Conservation (phyloP, 1,139 yeast genomes). For the Candida sp. region DNA sequence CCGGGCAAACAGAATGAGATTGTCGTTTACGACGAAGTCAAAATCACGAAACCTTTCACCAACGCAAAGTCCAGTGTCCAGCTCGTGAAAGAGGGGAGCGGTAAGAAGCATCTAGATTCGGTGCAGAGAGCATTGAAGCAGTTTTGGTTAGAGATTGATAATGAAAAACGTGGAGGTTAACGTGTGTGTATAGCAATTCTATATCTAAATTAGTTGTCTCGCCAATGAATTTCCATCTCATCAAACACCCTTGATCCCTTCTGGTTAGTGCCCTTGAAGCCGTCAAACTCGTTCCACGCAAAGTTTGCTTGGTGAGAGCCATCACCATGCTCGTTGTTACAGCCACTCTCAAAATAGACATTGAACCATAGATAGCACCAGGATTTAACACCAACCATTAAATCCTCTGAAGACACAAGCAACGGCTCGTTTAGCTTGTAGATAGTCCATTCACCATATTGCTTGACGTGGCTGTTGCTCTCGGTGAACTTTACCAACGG, state of each 20-base stretch:
- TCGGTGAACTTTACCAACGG: conserved; percentile 1
- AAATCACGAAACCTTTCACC: conserved; percentile 32
- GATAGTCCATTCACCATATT: background rate
- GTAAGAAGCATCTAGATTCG: conserved; percentile 39
- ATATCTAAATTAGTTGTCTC: conserved; percentile 1
- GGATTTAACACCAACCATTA: conserved; percentile 11
- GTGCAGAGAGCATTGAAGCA: conserved; percentile 60
- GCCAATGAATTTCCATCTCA: conserved; percentile 44
- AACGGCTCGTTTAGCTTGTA: conserved; percentile 1
- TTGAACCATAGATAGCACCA: conserved; percentile 18
- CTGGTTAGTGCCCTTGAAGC: conserved; percentile 63
- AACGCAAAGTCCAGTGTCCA: conserved; percentile 27
- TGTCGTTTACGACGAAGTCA: conserved; percentile 27
- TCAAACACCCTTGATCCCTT: conserved; percentile 62
- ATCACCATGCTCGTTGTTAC: background rate
- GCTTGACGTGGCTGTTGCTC: background rate
- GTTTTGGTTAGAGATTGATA: conserved; percentile 57
- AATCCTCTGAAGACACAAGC: conserved; percentile 6
- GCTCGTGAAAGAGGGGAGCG: conserved; percentile 28
- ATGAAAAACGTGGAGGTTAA: conserved; percentile 65
- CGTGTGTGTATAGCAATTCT: background rate
- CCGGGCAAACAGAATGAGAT: conserved; percentile 21
- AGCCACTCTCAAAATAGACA: conserved; percentile 12
- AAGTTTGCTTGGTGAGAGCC: background rate
- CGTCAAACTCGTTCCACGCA: conserved; percentile 70